These are phyloP conservation scores for Penicillium coprophilum DNA, from an alignment of 495 filamentous ascomycete species.

Conservation along the genomic window DNA sequence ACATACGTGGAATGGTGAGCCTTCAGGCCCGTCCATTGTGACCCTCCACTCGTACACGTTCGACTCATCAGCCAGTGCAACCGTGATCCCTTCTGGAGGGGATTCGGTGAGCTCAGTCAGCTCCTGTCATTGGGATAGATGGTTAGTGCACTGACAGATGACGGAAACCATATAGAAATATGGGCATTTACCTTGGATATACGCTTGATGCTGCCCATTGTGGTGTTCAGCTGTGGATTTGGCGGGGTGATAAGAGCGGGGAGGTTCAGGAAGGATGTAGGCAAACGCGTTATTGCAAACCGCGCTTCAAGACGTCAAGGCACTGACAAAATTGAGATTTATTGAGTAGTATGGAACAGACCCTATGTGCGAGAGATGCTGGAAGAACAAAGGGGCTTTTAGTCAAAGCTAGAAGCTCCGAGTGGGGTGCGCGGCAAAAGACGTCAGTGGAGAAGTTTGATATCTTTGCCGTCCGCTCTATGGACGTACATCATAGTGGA, in stretches of 20 bases:
- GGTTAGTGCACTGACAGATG: conserved; percentile 5
- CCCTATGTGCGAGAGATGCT: conserved; percentile 23
- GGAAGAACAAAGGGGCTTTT: conserved; percentile 27
- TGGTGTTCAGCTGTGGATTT: conserved; percentile 12
- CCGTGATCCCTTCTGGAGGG: conserved; percentile 64
- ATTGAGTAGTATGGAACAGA: background rate
- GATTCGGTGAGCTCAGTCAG: conserved; percentile 62
- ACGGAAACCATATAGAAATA: background rate
- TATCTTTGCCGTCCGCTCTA: background rate
- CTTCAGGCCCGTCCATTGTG: conserved; percentile 69
- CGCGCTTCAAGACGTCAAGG: background rate
- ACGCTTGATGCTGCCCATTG: conserved; percentile 57
- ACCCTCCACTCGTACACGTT: conserved; percentile 86
- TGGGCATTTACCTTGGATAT: conserved; percentile 55
- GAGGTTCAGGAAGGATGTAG: conserved; percentile 12
- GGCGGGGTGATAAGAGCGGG: conserved; percentile 21
- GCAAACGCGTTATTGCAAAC: conserved; percentile 2
- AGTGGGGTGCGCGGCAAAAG: conserved; percentile 28
- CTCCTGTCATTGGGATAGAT: conserved; percentile 53
- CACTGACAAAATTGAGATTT: conserved; percentile 21
- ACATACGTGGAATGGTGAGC: conserved; percentile 69
- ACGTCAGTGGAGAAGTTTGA: conserved; percentile 26
- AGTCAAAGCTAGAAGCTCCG: conserved; percentile 20
- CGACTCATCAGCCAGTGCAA: conserved; percentile 64
- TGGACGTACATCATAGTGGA: background rate